phyloP scores from a whole-genome alignment of 352 stramenopile species.

The Aphanomyces stellatus region DNA sequence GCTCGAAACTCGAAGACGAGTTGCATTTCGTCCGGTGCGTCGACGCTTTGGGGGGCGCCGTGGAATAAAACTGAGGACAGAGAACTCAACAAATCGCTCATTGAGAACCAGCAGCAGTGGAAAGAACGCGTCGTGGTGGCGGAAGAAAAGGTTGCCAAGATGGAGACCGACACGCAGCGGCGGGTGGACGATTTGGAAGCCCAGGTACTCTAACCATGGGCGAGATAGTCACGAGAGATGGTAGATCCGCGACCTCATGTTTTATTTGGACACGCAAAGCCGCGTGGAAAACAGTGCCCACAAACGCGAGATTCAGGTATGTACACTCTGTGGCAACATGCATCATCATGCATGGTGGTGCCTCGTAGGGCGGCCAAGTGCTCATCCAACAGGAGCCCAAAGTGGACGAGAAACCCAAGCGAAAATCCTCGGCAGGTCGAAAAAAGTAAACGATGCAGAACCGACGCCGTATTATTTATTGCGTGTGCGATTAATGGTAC shows the following conservation, averaged over 20 bases:
- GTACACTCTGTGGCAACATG: constrained; percentile 3
- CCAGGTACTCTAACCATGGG: constrained; percentile 33
- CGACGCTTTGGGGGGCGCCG: not conserved
- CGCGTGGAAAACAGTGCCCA: constrained; percentile 75
- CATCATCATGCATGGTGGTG: not conserved
- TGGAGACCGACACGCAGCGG: constrained; percentile 47
- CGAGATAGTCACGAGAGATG: not conserved
- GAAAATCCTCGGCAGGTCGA: not conserved
- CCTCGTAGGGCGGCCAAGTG: constrained; percentile 1
- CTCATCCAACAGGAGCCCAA: not conserved
- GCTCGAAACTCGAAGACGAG: constrained; percentile 73
- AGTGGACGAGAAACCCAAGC: constrained; percentile 4
- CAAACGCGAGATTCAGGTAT: constrained; percentile 71
- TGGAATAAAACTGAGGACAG: constrained; percentile 22
- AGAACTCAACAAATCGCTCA: constrained; percentile 80
- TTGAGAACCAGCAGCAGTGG: constrained; percentile 84
- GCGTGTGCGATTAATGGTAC: constrained; percentile 88
- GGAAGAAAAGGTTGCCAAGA: constrained; percentile 54
- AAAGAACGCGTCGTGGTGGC: constrained; percentile 64
- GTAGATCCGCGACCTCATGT: constrained; percentile 77
- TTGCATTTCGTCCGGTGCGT: constrained; percentile 65
- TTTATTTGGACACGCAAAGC: constrained; percentile 83
- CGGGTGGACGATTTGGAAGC: constrained; percentile 68
- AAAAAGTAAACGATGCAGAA: not conserved
- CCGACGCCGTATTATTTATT: not conserved